phyloP scores from a whole-genome alignment of 2,329 filamentous ascomycete species.

The Rutstroemia sp. region DNA sequence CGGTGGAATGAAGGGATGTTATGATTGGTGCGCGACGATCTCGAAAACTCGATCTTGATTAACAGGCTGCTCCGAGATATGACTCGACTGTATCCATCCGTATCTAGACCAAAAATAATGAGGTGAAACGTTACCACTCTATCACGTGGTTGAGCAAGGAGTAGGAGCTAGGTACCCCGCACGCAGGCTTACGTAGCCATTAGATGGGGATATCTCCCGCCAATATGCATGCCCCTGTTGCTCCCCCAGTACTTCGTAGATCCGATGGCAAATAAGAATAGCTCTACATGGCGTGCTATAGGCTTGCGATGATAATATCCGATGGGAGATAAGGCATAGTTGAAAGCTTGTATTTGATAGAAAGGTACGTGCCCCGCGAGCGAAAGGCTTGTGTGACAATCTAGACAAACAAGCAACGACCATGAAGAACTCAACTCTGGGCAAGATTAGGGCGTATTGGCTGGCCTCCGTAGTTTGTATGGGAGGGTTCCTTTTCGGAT shows the following conservation, averaged over 20 bases:
- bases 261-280: neutral
- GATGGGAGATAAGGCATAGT: neutral
- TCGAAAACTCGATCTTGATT: neutral
- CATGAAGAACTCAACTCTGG: slow-evolving; percentile 24
- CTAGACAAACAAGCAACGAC: neutral
- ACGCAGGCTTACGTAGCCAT: neutral
- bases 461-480: slow-evolving; percentile 44
- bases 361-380: no score
- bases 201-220: no score
- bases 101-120: neutral
- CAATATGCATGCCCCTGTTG: neutral
- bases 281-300: neutral
- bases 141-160: neutral
- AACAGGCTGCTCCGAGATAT: neutral
- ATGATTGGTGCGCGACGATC: neutral
- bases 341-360: neutral
- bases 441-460: slow-evolving; percentile 42
- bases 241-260: neutral
- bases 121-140: neutral
- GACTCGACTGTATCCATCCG: no score
- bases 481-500: slow-evolving; percentile 42
- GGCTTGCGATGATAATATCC: neutral
- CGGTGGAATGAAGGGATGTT: neutral
- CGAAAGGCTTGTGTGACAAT: no score
- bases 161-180: neutral